Percentiles rank a stretch among this genome's conserved stretches.
Conservation (phyloP, 345 rosid genomes). For the Linum lewisii region DNA sequence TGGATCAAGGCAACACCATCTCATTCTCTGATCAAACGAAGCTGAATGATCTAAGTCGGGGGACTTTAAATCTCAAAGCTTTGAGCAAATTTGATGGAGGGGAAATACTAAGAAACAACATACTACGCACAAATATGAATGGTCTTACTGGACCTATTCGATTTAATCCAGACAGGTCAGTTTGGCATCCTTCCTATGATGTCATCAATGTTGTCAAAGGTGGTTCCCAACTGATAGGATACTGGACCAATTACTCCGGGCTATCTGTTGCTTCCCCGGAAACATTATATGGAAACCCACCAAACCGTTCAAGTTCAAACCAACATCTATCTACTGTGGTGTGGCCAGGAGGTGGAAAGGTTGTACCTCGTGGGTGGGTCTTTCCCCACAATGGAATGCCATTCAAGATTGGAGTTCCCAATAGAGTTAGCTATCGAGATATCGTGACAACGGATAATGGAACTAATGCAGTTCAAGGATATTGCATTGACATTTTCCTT, state of each 20-base stretch:
- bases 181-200: conserved; percentile 56
- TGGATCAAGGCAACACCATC: conserved; percentile 57
- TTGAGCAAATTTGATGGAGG: conserved; percentile 77
- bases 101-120: conserved; percentile 33
- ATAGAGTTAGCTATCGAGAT: conserved; percentile 50
- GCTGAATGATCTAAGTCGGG: conserved; percentile 34
- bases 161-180: conserved; percentile 48
- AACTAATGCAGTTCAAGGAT: conserved; percentile 51
- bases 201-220: conserved; percentile 42
- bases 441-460: conserved; percentile 42
- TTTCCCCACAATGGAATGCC: conserved; percentile 71
- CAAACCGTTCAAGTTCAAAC: conserved; percentile 66
- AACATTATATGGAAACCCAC: conserved; percentile 42
- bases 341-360: conserved; percentile 76
- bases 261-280: conserved; percentile 72
- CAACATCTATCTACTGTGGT: conserved; percentile 50
- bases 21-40: conserved; percentile 59
- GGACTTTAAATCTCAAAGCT: conserved; percentile 54
- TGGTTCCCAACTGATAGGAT: conserved; percentile 52
- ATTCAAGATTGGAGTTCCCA: conserved; percentile 69
- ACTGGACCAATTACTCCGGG: conserved; percentile 89
- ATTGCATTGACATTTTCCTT: conserved; percentile 60
- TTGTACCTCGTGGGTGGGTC: conserved; percentile 89
- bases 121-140: conserved; percentile 56
- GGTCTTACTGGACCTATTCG: conserved; percentile 66